phyloP scores from a whole-genome alignment of 192 early-diverging fungal species.

The Lobulomyces angularis region DNA sequence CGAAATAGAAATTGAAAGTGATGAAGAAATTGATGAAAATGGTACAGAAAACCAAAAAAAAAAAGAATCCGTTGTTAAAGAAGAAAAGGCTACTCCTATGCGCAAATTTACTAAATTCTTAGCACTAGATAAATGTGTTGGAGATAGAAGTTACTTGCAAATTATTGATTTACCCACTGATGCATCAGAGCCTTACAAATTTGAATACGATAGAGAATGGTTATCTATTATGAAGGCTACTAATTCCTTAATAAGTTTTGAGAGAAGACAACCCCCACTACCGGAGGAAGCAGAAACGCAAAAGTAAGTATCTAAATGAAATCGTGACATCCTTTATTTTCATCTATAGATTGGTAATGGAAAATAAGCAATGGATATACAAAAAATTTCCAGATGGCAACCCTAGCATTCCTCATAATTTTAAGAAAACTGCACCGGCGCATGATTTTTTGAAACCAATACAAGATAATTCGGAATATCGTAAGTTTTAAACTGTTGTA shows the following conservation, averaged over 20 bases:
- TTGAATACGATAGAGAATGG: constrained; percentile 66
- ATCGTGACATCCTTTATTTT: not conserved
- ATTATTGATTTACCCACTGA: constrained; percentile 46
- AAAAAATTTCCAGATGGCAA: constrained; percentile 47
- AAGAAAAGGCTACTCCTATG: not conserved
- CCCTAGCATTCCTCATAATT: constrained; percentile 65
- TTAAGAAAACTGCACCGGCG: constrained; percentile 53
- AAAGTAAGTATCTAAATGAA: constrained; percentile 17
- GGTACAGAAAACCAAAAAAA: not conserved
- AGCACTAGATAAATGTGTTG: constrained; percentile 89
- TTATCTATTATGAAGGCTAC: constrained; percentile 40
- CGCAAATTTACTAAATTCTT: constrained; percentile 62
- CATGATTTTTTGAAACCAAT: constrained; percentile 7
- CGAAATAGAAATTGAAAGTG: constrained; percentile 38
- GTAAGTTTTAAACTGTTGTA: not conserved
- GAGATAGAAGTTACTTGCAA: constrained; percentile 67
- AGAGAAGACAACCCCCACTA: constrained; percentile 26
- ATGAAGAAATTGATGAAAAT: constrained; percentile 23
- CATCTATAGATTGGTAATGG: constrained; percentile 30
- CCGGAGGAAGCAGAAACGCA: constrained; percentile 29
- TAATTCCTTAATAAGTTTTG: constrained; percentile 16
- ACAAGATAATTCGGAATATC: not conserved
- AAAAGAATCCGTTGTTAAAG: constrained; percentile 2
- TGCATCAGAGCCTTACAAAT: constrained; percentile 21
- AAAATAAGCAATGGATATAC: constrained; percentile 53